These are phyloP conservation scores for Hapsidospora chrysogenum DNA, from an alignment of 495 filamentous ascomycete genomes.

Conservation along the genomic window DNA sequence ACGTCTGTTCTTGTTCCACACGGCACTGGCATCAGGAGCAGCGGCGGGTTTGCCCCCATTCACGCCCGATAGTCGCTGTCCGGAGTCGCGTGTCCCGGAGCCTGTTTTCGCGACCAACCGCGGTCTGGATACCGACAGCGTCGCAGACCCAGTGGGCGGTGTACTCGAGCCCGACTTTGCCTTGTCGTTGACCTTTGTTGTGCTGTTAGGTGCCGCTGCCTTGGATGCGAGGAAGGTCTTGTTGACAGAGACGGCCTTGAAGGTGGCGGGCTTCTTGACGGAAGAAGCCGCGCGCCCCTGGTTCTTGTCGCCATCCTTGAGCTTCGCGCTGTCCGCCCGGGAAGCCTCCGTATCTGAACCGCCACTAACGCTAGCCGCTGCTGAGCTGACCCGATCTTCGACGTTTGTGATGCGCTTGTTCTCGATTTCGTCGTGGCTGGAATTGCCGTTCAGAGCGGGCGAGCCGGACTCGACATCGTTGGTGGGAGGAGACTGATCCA, in stretches of 20 bases:
- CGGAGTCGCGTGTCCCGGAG: constrained; percentile 25
- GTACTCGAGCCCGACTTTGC: constrained; percentile 14
- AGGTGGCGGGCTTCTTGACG: constrained; percentile 68
- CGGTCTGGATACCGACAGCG: constrained; percentile 21
- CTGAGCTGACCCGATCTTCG: constrained; percentile 32
- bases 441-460: constrained; percentile 30
- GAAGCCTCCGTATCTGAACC: constrained; percentile 55
- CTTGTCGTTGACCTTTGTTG: constrained; percentile 36
- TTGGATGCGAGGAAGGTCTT: constrained; percentile 62
- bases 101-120: constrained; percentile 37
- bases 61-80: constrained; percentile 30
- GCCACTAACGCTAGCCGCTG: constrained; percentile 41
- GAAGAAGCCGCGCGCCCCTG: constrained; percentile 49
- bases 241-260: constrained; percentile 91
- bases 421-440: constrained; percentile 19
- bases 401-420: constrained; percentile 30
- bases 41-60: constrained; percentile 38
- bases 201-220: constrained; percentile 16
- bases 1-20: constrained; percentile 99
- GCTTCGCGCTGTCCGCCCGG: constrained; percentile 24
- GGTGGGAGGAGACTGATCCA: no score
- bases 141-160: constrained; percentile 21
- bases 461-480: no score
- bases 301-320: constrained; percentile 35
- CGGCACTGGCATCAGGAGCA: constrained; percentile 47